phyloP scores from a whole-genome alignment of 176 grass and related monocot species.

The Poa annua region DNA sequence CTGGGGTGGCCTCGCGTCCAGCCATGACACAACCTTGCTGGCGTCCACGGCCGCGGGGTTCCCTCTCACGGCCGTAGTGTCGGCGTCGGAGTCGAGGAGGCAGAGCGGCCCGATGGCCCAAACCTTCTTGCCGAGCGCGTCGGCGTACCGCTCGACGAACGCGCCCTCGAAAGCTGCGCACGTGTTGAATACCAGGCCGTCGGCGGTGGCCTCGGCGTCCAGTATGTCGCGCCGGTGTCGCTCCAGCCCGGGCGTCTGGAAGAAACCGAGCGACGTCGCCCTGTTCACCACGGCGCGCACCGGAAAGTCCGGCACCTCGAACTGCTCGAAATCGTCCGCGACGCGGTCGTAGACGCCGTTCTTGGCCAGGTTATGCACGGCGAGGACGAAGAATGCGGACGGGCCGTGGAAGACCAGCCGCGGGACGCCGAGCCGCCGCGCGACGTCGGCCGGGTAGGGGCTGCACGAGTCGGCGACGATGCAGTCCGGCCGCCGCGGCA shows the following conservation, averaged over 20 bases:
- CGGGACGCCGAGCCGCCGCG: slow-evolving; percentile 32
- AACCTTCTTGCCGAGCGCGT: slow-evolving; percentile 40
- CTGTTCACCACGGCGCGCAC: slow-evolving; percentile 28
- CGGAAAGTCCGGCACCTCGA: slow-evolving; percentile 48
- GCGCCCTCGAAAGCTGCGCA: slow-evolving; percentile 46
- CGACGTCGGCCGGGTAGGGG: slow-evolving; percentile 35
- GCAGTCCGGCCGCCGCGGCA: slow-evolving; percentile 45
- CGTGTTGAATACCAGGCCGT: slow-evolving; percentile 58
- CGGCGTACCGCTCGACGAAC: slow-evolving; percentile 46
- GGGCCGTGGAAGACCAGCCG: slow-evolving; percentile 49
- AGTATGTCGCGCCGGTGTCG: slow-evolving; percentile 28
- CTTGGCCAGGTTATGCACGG: slow-evolving; percentile 16
- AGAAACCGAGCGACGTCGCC: slow-evolving; percentile 49
- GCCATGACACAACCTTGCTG: slow-evolving; percentile 36
- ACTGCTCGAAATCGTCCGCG: slow-evolving; percentile 41
- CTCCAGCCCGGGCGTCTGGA: slow-evolving; percentile 47
- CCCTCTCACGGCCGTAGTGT: slow-evolving; percentile 40
- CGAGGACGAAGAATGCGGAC: slow-evolving; percentile 35
- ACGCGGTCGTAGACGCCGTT: slow-evolving; percentile 29
- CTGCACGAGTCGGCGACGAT: slow-evolving; percentile 39
- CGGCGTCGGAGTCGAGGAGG: slow-evolving; percentile 30
- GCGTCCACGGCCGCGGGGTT: slow-evolving; percentile 35
- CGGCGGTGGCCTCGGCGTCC: slow-evolving; percentile 52
- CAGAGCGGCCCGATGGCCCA: slow-evolving; percentile 63
- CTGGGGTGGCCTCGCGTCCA: slow-evolving; percentile 34